Evolutionary conservation across 169 alveolate species (phyloP), one percentile per base, ranked within the genome.

Genomic region (Eimeria maxima): DNA sequence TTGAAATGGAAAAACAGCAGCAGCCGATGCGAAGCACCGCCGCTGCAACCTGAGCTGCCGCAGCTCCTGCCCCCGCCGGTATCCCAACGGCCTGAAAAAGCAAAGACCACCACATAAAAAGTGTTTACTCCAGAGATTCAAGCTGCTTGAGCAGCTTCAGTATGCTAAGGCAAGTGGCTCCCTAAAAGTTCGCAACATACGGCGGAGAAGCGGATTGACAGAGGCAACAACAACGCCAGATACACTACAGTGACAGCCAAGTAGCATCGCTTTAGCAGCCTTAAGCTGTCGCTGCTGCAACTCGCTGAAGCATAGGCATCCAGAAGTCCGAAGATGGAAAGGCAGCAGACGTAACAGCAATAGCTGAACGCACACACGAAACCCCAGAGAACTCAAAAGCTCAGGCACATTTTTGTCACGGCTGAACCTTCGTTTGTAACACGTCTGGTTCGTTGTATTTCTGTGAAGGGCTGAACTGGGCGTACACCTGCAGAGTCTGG

Each of bases 11-110:
- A 55, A 83, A 47, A 29, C 74, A 83, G 91, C 91, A 83, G 55
- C 91, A 83, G 73, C 91, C 73, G 50, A 83, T 83, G 74, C 91
- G 91, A 38, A 83, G 45, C 20, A 83, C 44, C 45, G 91, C 73
- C 18, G 74, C 74, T 18, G 57, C 76, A 14, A 55, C 76, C 76
- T 83, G 91, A 38, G 91, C 91, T 27, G 91, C 91, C 10, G 91
- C 71, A 55, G 91, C 91, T 16, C 91, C 91, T 55, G 91, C 91
- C 67, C 76, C 91, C 50, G 91, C 50, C 42, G 91, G 76, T 83
- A 83, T 60, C 45, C 91, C 91, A 16, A 50, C 29, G 27, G 14
- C 91, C 91, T 83, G 91, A 83, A 83, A 11, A 47, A 53, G 22
- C 47, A 50, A 44, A 44, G 14, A 13, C n/a, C 22, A 20, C 10